phyloP scores from a whole-genome alignment of 192 early-diverging fungal species.

The Coemansia sp. region DNA sequence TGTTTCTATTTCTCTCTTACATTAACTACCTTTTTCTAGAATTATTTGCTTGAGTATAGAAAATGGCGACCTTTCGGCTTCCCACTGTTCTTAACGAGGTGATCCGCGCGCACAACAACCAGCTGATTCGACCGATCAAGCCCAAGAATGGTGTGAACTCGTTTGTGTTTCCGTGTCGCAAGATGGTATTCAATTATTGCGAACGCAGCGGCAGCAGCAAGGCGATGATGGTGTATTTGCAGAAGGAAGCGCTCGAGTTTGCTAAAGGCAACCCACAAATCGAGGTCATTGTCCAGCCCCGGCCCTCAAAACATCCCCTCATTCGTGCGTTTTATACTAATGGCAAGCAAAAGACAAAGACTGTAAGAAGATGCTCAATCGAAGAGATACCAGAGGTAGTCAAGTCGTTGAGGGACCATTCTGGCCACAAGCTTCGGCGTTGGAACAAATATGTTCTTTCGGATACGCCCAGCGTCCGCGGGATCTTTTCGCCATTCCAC shows the following conservation, averaged over 20 bases:
- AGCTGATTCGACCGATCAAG: constrained; percentile 30
- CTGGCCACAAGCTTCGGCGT: constrained; percentile 60
- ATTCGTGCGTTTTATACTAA: constrained; percentile 70
- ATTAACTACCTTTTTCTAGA: neutral
- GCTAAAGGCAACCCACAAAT: constrained; percentile 76
- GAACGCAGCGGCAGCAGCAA: constrained; percentile 78
- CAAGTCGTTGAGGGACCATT: constrained; percentile 63
- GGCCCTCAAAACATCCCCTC: constrained; percentile 72
- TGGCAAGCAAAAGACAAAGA: constrained; percentile 56
- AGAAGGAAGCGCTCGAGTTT: constrained; percentile 59
- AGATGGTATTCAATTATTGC: constrained; percentile 81
- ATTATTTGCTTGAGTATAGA: neutral
- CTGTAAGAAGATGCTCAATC: constrained; percentile 62
- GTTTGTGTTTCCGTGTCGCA: constrained; percentile 74
- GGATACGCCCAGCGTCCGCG: constrained; percentile 74
- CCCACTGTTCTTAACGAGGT: constrained; percentile 45
- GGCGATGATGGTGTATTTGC: constrained; percentile 75
- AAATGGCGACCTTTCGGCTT: constrained; percentile 44
- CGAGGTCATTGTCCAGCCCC: constrained; percentile 72
- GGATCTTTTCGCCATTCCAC: constrained; percentile 84
- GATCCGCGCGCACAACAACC: constrained; percentile 31
- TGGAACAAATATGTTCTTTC: constrained; percentile 75
- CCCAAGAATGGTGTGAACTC: constrained; percentile 72
- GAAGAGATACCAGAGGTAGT: constrained; percentile 66
- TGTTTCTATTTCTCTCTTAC: neutral